Base-by-base conservation (phyloP, 495 filamentous ascomycete genomes). In the Annulohypoxylon maeteangense region DNA sequence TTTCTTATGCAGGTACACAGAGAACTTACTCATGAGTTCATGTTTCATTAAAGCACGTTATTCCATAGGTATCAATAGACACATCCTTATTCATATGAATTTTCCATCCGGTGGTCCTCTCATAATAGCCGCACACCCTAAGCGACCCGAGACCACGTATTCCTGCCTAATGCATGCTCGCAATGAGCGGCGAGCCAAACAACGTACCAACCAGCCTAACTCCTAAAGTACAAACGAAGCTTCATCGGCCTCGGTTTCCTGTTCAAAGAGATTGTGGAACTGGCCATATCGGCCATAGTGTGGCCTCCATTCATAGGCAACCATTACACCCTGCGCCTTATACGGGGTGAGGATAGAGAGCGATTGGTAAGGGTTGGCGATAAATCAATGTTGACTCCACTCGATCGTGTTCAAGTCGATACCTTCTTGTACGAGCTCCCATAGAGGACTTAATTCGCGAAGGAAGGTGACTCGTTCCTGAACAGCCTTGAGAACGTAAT, bases 341-440 rank as follows among this genome's bases (percentile, higher is more conserved):
- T 11, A 56, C 53, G 59, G n/a, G 11, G 42, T 2, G 22, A 56
- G 25, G 27, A 36, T 40, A 58, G 42, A 40, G 16, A 44, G 27
- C 27, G 10, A 34, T 14, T 22, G 11, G 14, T 1, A 48, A 29
- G 7, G 23, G 25, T 34, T 3, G 0, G 10, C 34, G 10, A 38
- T 14, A 27, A 34, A 62, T 86, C 74, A 97, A 79, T 97, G 96
- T 82, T 97, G 93, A 72, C 91, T 95, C 95, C 95, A 99, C 82
- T 99, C 90, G 77, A 99, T 99, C 57, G 92, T 97, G 80, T 95
- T 93, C 77, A 99, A 81, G 70, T 95, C 95, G 70, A 98, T 86
- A 2, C 95, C 95, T 80, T 98, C 96, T 81, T 99, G 96, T 11
- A 99, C 95, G 66, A 99, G 80, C 82, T 99, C 95, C 95, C 95